Evolutionary conservation across 2,329 filamentous ascomycete species (phyloP).

Genomic region (Clonostachys solani): DNA sequence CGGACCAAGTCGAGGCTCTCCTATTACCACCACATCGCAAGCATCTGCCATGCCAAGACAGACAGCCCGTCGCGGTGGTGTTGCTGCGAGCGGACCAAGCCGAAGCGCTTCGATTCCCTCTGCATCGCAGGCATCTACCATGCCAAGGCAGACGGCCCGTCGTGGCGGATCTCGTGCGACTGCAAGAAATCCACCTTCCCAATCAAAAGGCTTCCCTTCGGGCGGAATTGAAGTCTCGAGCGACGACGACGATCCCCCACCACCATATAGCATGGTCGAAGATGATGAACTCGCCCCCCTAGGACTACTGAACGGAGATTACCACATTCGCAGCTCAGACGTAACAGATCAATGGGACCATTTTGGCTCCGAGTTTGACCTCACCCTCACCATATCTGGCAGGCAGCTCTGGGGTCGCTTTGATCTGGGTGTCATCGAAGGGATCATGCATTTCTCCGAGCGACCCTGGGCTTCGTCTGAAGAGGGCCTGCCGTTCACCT

Average conservation of each 20-base stretch:
- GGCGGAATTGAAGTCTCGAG: too few species aligned
- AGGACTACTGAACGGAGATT: slow-evolving; percentile 38
- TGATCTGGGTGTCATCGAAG: slow-evolving; percentile 31
- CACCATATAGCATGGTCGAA: slow-evolving; percentile 5
- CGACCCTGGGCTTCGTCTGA: slow-evolving; percentile 24
- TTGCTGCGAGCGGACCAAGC: too few species aligned
- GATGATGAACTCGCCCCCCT: slow-evolving; percentile 15
- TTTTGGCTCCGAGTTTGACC: slow-evolving; percentile 11
- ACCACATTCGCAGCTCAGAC: slow-evolving; percentile 24
- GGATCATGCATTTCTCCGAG: slow-evolving; percentile 33
- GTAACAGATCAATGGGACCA: slow-evolving; percentile 17
- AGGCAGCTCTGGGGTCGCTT: slow-evolving; percentile 40
- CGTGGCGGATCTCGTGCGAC: too few species aligned
- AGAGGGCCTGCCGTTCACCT: slow-evolving; percentile 18
- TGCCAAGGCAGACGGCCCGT: too few species aligned
- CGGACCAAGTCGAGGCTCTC: too few species aligned
- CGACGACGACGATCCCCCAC: slow-evolving; percentile 7
- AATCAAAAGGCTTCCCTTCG: too few species aligned
- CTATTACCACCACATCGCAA: too few species aligned
- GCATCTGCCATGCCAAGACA: too few species aligned
- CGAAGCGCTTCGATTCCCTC: too few species aligned
- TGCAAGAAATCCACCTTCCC: too few species aligned
- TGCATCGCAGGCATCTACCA: too few species aligned
- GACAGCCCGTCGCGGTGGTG: too few species aligned
- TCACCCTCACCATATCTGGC: slow-evolving; percentile 31